phyloP scores from a whole-genome alignment of 106 monocot genomes.

The Ottelia alismoides region DNA sequence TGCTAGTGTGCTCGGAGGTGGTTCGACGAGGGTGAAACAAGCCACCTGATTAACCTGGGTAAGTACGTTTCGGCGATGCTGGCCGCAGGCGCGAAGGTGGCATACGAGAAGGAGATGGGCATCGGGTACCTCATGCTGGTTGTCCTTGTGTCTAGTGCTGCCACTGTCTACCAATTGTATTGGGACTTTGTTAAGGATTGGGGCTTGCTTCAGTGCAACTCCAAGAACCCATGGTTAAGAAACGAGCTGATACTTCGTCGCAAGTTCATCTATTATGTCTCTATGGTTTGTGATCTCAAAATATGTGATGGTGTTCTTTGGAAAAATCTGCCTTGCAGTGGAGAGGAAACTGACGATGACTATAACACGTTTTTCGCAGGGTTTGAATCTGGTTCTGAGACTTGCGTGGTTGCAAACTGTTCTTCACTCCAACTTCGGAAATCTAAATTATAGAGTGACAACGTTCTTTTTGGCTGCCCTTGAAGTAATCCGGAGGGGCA shows the following conservation, averaged over 20 bases:
- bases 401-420: conserved; percentile 92
- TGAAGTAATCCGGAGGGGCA: conserved; percentile 85
- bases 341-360: neutral
- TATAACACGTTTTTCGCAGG: conserved; percentile 30
- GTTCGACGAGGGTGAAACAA: conserved; percentile 66
- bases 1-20: conserved; percentile 70
- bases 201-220: conserved; percentile 72
- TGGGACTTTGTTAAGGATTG: conserved; percentile 99
- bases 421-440: conserved; percentile 56
- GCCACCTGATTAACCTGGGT: conserved; percentile 58
- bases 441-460: conserved; percentile 76
- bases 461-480: conserved; percentile 80
- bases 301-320: neutral
- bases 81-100: conserved; percentile 68
- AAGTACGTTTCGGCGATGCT: conserved; percentile 86
- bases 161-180: conserved; percentile 86
- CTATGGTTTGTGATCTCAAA: conserved; percentile 48
- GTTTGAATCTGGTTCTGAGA: conserved; percentile 74
- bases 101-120: conserved; percentile 81
- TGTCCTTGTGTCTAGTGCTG: conserved; percentile 53
- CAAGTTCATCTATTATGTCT: conserved; percentile 84
- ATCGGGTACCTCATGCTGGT: conserved; percentile 48
- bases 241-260: conserved; percentile 72
- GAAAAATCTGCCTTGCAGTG: neutral
- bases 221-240: conserved; percentile 90